phyloP scores from a whole-genome alignment of 116 monocot species.

The Phalaenopsis hybrid region DNA sequence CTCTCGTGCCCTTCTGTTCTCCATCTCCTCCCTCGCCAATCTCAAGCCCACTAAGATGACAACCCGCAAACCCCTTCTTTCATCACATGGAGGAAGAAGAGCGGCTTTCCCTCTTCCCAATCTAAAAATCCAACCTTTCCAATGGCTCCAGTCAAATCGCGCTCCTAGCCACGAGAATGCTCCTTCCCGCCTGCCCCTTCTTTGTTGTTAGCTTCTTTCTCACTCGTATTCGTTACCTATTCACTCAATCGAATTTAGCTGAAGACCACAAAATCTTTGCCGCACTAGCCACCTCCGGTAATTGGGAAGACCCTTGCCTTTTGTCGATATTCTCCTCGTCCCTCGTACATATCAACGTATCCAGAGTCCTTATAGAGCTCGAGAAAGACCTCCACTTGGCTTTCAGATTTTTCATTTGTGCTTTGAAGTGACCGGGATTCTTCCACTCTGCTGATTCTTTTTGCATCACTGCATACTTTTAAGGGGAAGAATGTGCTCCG shows the following conservation, averaged over 20 bases:
- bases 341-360: constrained; percentile 17
- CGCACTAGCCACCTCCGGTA: constrained; percentile 22
- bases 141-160: constrained; percentile 14
- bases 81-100: constrained; percentile 32
- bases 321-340: constrained; percentile 19
- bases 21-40: no score
- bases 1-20: no score
- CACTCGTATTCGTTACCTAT: neutral
- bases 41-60: no score
- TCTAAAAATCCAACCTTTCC: constrained; percentile 3
- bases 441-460: constrained; percentile 34
- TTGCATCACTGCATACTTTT: constrained; percentile 53
- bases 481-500: constrained; percentile 39
- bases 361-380: constrained; percentile 28
- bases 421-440: constrained; percentile 22
- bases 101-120: constrained; percentile 5
- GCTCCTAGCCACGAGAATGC: constrained; percentile 24
- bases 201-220: neutral
- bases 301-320: constrained; percentile 38
- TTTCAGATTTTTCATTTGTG: constrained; percentile 37
- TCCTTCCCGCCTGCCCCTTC: constrained; percentile 9
- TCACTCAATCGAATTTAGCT: neutral
- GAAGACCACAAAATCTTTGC: constrained; percentile 10
- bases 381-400: constrained; percentile 36
- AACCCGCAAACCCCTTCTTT: neutral